These are phyloP conservation scores for Curvularia lunata DNA, from an alignment of 2,329 filamentous ascomycete genomes.

Conservation along the genomic window DNA sequence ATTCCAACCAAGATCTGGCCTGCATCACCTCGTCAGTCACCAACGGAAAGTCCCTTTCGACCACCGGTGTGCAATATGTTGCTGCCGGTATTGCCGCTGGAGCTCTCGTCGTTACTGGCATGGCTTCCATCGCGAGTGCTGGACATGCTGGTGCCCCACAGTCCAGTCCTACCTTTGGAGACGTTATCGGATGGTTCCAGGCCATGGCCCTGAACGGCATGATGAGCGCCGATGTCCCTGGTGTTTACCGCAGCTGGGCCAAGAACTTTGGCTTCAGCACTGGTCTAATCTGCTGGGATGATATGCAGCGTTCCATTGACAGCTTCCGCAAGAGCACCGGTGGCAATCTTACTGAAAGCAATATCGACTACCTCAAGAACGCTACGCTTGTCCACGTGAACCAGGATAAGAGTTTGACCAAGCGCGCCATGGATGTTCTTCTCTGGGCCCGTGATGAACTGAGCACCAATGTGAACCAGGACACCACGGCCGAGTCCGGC, in stretches of 20 bases:
- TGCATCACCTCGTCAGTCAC: constrained; percentile 82
- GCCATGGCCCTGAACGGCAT: constrained; percentile 95
- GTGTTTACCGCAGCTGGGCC: constrained; percentile 85
- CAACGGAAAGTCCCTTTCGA: constrained; percentile 83
- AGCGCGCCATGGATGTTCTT: constrained; percentile 57
- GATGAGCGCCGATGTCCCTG: constrained; percentile 87
- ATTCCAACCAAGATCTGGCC: constrained; percentile 69
- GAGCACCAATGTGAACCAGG: constrained; percentile 37
- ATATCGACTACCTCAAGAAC: constrained; percentile 74
- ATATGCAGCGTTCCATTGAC: constrained; percentile 82
- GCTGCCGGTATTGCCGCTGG: constrained; percentile 86
- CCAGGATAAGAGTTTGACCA: constrained; percentile 61
- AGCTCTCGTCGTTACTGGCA: constrained; percentile 74
- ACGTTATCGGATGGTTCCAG: constrained; percentile 90
- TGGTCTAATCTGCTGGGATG: constrained; percentile 81
- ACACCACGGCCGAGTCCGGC: constrained; percentile 49
- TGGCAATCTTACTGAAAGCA: constrained; percentile 84
- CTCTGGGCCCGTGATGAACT: constrained; percentile 62
- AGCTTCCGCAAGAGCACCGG: constrained; percentile 79
- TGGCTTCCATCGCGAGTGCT: constrained; percentile 68
- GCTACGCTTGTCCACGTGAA: constrained; percentile 75
- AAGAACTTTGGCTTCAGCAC: constrained; percentile 95
- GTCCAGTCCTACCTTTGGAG: constrained; percentile 81
- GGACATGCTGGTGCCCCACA: constrained; percentile 62
- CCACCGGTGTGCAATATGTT: constrained; percentile 80